Conservation (phyloP, 768 basidiomycete genomes). For the Lentinula raphanica region DNA sequence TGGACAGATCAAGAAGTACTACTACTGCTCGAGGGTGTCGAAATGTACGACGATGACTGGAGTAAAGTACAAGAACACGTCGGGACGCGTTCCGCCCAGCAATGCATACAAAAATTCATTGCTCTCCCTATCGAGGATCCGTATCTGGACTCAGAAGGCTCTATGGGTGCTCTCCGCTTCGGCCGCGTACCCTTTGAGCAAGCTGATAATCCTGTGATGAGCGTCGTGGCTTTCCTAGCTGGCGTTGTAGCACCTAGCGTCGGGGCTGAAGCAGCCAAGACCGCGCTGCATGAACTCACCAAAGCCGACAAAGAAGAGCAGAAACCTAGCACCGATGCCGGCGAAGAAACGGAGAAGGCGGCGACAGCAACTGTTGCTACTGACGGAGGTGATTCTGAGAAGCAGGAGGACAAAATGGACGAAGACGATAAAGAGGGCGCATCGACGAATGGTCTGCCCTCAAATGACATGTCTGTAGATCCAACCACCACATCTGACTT, state of each 20-base stretch:
- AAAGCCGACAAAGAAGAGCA: constrained; percentile 45
- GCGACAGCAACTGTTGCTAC: constrained; percentile 18
- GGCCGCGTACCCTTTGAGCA: constrained; percentile 87
- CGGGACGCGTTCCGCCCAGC: constrained; percentile 84
- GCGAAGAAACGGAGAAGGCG: constrained; percentile 30
- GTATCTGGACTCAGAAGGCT: constrained; percentile 74
- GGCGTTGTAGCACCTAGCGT: constrained; percentile 87
- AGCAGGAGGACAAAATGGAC: constrained; percentile 37
- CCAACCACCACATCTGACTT: constrained; percentile 23
- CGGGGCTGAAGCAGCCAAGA: constrained; percentile 91
- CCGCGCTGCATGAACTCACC: constrained; percentile 77
- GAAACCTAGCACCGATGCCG: constrained; percentile 44
- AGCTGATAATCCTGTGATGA: constrained; percentile 97
- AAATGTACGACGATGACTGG: constrained; percentile 99
- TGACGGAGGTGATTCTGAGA: constrained; percentile 23
- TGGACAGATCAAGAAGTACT: constrained; percentile 93
- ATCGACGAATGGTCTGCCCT: constrained; percentile 9
- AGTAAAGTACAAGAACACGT: constrained; percentile 89
- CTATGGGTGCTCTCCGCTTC: constrained; percentile 70
- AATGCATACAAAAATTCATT: constrained; percentile 94
- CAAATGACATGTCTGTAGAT: constrained; percentile 48
- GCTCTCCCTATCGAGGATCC: constrained; percentile 95
- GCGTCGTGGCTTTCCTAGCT: constrained; percentile 94
- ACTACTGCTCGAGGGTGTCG: constrained; percentile 88
- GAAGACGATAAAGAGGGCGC: constrained; percentile 30